A percentile compares a stretch with the other conserved stretches of the same genome.
Conservation (phyloP, 495 filamentous ascomycete genomes). For the Aspergillus sclerotiicarbonarius region DNA sequence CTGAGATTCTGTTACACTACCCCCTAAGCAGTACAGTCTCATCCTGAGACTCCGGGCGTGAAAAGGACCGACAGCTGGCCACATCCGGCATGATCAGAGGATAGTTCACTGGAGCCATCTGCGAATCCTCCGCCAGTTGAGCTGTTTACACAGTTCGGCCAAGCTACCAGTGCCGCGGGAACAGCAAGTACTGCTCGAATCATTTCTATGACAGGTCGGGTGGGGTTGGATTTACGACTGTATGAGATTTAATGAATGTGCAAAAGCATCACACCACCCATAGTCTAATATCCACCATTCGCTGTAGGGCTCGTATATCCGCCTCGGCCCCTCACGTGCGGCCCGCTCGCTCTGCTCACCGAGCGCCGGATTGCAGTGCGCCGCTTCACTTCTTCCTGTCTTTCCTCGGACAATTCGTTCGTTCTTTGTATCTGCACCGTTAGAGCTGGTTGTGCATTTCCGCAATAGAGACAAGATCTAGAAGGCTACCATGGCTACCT, state of each 20-base stretch:
- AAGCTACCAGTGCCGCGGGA: neutral
- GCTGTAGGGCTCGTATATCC: neutral
- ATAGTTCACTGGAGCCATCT: neutral
- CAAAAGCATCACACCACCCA: neutral
- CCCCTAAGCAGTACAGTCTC: neutral
- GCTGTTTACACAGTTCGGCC: neutral
- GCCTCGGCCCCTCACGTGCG: neutral
- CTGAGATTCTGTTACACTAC: neutral
- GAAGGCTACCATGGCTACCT: constrained; percentile 3
- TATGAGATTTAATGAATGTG: constrained; percentile 19
- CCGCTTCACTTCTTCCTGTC: neutral
- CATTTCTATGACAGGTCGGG: neutral
- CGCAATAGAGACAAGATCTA: neutral
- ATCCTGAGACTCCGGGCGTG: neutral
- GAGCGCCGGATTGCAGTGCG: neutral
- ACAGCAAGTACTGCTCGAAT: neutral
- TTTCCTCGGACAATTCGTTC: neutral
- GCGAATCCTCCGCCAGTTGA: neutral
- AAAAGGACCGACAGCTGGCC: neutral
- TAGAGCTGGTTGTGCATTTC: neutral
- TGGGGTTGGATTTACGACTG: constrained; percentile 17
- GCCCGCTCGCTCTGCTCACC: neutral
- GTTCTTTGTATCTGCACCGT: neutral
- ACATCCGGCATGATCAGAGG: neutral
- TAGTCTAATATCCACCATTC: neutral